Conservation (phyloP, 441 rosid genomes). For the Codiaeum variegatum region DNA sequence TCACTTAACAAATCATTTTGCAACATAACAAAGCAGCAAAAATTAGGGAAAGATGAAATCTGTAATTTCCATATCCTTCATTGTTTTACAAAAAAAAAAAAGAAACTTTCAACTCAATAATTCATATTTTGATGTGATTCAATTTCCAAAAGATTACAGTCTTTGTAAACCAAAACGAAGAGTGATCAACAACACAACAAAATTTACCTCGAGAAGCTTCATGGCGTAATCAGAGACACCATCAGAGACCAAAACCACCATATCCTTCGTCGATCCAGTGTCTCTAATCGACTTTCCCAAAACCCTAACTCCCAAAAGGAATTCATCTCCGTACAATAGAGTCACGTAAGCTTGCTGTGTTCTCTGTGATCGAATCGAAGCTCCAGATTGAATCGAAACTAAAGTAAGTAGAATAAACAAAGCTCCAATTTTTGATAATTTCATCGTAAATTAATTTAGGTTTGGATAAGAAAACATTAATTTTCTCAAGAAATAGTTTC, state of each 20-base stretch:
- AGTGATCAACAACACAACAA: background rate
- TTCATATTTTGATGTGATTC: too few relatives aligned
- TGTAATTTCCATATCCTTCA: background rate
- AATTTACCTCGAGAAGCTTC: conserved; percentile 56
- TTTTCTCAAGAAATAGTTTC: conserved; percentile 35
- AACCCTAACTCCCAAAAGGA: conserved; percentile 90
- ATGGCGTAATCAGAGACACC: conserved; percentile 76
- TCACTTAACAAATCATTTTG: background rate
- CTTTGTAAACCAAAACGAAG: background rate
- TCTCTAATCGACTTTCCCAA: conserved; percentile 84
- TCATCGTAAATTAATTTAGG: conserved; percentile 26
- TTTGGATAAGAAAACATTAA: background rate
- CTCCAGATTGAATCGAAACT: conserved; percentile 29
- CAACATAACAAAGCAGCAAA: background rate
- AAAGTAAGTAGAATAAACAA: conserved; percentile 26
- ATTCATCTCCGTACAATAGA: conserved; percentile 88
- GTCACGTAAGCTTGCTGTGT: conserved; percentile 72
- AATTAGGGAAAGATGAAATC: background rate
- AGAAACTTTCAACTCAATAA: too few relatives aligned
- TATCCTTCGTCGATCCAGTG: conserved; percentile 70
- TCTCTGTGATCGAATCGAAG: conserved; percentile 35
- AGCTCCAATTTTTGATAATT: conserved; percentile 30
- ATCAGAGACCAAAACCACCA: conserved; percentile 88
- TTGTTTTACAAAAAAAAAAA: background rate
- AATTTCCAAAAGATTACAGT: background rate